Conservation (phyloP, 352 stramenopile genomes). For the Phytophthora syringae region DNA sequence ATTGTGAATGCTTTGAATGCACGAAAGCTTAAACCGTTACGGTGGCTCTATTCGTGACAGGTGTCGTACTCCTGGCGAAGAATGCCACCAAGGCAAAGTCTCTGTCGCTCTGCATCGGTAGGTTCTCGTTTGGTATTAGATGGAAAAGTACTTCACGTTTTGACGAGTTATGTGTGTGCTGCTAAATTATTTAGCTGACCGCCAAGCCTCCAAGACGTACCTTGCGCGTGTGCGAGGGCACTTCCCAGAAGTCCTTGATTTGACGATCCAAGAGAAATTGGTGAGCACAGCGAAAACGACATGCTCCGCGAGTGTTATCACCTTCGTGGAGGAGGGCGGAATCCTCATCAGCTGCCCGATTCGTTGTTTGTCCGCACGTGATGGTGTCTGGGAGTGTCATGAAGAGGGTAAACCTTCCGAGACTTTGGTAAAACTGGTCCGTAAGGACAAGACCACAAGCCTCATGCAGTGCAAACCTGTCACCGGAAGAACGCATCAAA, state of each 20-base stretch:
- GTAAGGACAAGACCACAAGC: slow-evolving; percentile 70
- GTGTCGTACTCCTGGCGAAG: slow-evolving; percentile 88
- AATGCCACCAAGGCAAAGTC: slow-evolving; percentile 71
- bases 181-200: slow-evolving; percentile 51
- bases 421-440: slow-evolving; percentile 75
- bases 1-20: not conserved
- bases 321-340: slow-evolving; percentile 53
- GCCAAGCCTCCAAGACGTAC: slow-evolving; percentile 94
- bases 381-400: slow-evolving; percentile 87
- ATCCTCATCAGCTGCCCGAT: slow-evolving; percentile 86
- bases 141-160: not conserved
- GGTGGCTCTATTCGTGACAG: slow-evolving; percentile 33
- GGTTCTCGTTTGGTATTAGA: not conserved
- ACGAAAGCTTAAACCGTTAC: not conserved
- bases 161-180: not conserved
- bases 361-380: slow-evolving; percentile 78
- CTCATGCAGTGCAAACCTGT: slow-evolving; percentile 94
- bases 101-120: slow-evolving; percentile 79
- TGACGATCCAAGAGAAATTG: slow-evolving; percentile 45
- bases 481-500: slow-evolving; percentile 97
- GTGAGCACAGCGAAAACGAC: slow-evolving; percentile 44
- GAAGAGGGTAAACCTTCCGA: slow-evolving; percentile 80
- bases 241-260: slow-evolving; percentile 73
- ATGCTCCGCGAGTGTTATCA: slow-evolving; percentile 57
- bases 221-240: slow-evolving; percentile 92